Base-by-base conservation (phyloP, 352 stramenopile genomes). In the Phytophthora lateralis region DNA sequence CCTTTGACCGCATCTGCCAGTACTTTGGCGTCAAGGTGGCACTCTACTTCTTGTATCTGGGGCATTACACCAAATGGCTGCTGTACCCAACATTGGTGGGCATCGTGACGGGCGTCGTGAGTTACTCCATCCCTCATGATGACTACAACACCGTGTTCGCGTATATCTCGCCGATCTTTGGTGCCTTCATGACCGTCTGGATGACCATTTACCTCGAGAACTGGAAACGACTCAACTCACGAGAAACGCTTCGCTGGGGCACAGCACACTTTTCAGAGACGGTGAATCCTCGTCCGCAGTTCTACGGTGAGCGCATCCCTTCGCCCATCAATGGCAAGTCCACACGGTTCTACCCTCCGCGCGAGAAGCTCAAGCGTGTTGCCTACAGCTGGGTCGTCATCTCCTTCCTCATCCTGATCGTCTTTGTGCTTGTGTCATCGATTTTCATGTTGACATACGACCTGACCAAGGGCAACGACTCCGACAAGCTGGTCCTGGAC, bases 41-140 rank as follows among this genome's bases (percentile, higher is more conserved):
- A 18, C 97, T 99, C 55, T 99, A 99, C 76, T 99, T 99, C 69
- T 75, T 97, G 32, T 99, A 97, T 85, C 61, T 99, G 20, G 93
- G 98, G 12, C 95, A 99, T 73, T 97, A 96, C 71, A 98, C 95
- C 35, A 93, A 95, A 55, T 98, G 97, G 83, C 78, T 99, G 26
- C 65, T 98, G n/a, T 96, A 97, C 52, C 87, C 97, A 18, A 95
- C 90, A 37, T 52, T 98, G 17, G 62, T 98, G 41, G 97, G 96
- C 3, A 75, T 95, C 39, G 54, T 98, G 29, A 90, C 97, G 27
- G 93, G 94, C 14, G 84, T 97, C 14, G 67, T 90, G 34, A 81
- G 86, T 41, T 84, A 84, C 55, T 60, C 71, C 21, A 70, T 91
- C 30, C 69, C 71, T 11, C 57, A 61, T 34, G 66, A 72, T 2